Conservation (phyloP, 1,284 basidiomycete species). For the Waitea zeae region DNA sequence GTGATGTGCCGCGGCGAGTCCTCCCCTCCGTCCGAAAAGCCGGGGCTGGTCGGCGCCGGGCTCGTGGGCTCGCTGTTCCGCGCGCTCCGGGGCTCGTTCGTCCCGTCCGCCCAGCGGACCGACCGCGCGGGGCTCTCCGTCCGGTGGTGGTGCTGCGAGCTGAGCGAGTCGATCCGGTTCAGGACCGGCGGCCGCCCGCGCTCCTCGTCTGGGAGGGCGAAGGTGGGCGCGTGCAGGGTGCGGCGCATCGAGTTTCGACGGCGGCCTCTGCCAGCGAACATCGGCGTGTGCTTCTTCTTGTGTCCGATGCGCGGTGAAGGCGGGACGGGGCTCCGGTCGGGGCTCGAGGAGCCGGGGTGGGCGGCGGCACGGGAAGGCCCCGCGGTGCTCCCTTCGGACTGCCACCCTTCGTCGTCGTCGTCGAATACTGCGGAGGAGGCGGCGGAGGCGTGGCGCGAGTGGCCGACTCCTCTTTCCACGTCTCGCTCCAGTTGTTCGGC, state of each 20-base stretch:
- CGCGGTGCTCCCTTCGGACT: conserved; percentile 1
- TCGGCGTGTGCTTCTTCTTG: not conserved
- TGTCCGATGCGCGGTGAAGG: not conserved
- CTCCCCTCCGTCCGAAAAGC: too few species aligned
- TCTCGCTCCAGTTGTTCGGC: conserved; percentile 10
- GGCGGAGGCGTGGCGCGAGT: conserved; percentile 8
- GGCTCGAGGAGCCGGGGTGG: not conserved
- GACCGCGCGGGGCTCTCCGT: conserved; percentile 9
- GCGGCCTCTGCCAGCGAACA: conserved; percentile 2
- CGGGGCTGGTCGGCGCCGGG: too few species aligned
- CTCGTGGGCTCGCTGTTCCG: too few species aligned
- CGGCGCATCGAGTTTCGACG: conserved; percentile 5
- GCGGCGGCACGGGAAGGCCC: not conserved
- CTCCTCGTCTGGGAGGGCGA: not conserved
- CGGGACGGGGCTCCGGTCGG: not conserved
- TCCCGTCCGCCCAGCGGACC: conserved; percentile 8
- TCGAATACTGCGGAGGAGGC: conserved; percentile 6
- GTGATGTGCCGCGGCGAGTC: too few species aligned
- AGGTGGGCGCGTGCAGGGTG: not conserved
- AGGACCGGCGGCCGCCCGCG: not conserved
- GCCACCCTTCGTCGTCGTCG: conserved; percentile 29
- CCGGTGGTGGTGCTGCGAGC: conserved; percentile 3
- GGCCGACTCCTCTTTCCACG: conserved; percentile 2
- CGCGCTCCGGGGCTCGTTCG: too few species aligned
- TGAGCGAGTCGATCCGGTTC: conserved; percentile 1